Percentiles rank a stretch among this genome's conserved stretches.
phyloP scores from a whole-genome alignment of 2,329 filamentous ascomycete species.

The Hymenoscyphus linearis region DNA sequence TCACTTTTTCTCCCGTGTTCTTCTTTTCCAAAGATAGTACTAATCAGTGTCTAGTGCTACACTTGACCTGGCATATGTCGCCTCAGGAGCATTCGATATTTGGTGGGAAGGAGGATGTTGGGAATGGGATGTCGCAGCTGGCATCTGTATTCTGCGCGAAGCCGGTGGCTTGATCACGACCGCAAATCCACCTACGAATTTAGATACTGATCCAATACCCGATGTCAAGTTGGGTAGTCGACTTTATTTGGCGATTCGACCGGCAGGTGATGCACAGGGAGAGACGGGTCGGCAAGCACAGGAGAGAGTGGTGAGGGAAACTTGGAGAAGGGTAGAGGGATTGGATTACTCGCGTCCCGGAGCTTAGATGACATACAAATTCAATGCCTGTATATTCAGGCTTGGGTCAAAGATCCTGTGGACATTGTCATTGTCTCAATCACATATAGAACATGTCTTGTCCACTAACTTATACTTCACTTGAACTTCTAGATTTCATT shows the following conservation, averaged over 20 bases:
- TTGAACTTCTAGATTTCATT: no score
- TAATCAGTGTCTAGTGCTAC: constrained; percentile 50
- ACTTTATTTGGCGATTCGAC: constrained; percentile 67
- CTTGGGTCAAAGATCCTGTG: not conserved
- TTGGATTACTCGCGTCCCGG: constrained; percentile 65
- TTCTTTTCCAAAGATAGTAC: not conserved
- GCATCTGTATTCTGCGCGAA: constrained; percentile 66
- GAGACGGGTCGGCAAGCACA: constrained; percentile 64
- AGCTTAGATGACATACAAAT: constrained; percentile 23
- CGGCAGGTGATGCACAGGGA: constrained; percentile 53
- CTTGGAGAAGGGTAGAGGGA: constrained; percentile 62
- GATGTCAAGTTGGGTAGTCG: constrained; percentile 60
- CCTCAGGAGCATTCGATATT: constrained; percentile 71
- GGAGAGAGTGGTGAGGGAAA: constrained; percentile 64
- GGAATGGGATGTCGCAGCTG: constrained; percentile 79
- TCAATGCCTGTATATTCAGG: not conserved
- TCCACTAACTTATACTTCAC: no score
- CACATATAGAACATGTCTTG: no score
- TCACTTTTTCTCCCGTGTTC: not conserved
- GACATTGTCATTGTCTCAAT: not conserved
- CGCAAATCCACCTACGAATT: constrained; percentile 62
- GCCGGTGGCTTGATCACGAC: constrained; percentile 70
- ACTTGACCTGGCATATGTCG: constrained; percentile 67
- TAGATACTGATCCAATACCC: constrained; percentile 49
- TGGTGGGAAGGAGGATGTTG: constrained; percentile 82